Evolutionary conservation across 306 rosid species (phyloP).

Genomic region (Glycine tomentella): DNA sequence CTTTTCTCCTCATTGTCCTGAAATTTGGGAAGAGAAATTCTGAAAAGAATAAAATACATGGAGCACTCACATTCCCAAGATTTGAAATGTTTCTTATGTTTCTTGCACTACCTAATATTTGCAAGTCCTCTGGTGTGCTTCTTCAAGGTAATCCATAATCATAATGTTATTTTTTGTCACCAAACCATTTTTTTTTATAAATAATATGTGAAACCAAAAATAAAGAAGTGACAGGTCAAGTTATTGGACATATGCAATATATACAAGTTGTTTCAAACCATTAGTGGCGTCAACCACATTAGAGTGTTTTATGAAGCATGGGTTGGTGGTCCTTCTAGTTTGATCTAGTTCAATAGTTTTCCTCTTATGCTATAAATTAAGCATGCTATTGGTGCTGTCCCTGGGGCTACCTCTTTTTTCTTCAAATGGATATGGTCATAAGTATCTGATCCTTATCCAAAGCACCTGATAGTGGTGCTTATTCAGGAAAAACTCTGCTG

Average conservation of each 20-base stretch:
- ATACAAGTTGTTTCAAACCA: neutral
- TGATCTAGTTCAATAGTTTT: neutral
- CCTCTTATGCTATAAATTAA: neutral
- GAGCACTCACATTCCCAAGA: slow-evolving; percentile 87
- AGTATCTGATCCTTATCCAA: neutral
- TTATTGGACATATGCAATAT: neutral
- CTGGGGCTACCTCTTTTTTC: neutral
- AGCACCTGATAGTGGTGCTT: neutral
- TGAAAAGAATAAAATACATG: slow-evolving; percentile 62
- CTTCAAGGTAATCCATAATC: slow-evolving; percentile 60
- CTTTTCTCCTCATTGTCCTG: slow-evolving; percentile 64
- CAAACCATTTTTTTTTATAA: neutral
- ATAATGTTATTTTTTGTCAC: slow-evolving; percentile 9
- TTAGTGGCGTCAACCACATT: neutral
- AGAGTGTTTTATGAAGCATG: neutral
- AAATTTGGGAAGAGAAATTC: slow-evolving; percentile 70
- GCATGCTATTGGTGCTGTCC: neutral
- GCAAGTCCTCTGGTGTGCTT: slow-evolving; percentile 72
- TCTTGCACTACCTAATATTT: slow-evolving; percentile 79
- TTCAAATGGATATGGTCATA: neutral
- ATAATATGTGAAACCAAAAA: neutral
- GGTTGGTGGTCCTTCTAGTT: neutral
- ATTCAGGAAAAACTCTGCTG: neutral
- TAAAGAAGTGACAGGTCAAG: neutral
- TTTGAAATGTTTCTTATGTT: slow-evolving; percentile 80